Percentiles rank a stretch among this genome's conserved stretches.
Conservation (phyloP, 257 asterid genomes). For the Mitragyna speciosa region DNA sequence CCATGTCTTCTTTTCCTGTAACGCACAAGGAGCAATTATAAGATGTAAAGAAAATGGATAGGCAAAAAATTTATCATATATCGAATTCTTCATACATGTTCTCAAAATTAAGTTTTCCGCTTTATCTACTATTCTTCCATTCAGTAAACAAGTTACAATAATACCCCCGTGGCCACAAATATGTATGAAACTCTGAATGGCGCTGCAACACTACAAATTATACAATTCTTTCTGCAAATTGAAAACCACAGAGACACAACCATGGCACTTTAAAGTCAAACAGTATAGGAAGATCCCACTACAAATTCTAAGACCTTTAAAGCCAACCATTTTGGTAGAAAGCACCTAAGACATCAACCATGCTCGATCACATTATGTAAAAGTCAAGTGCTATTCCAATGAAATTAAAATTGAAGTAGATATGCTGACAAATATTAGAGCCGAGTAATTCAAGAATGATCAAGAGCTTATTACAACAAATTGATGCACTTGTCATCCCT, state of each 20-base stretch:
- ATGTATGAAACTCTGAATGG: background rate
- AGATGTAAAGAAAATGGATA: conserved; percentile 1
- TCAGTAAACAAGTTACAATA: background rate
- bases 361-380: background rate
- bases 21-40: background rate
- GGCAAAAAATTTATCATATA: background rate
- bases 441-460: background rate
- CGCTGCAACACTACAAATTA: background rate
- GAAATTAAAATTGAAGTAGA: background rate
- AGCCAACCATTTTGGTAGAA: background rate
- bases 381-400: background rate
- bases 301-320: background rate
- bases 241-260: background rate
- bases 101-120: background rate
- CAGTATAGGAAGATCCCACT: background rate
- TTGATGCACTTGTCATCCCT: background rate
- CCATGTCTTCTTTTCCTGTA: background rate
- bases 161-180: background rate
- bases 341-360: background rate
- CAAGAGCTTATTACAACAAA: background rate
- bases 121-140: background rate
- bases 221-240: background rate
- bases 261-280: background rate
- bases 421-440: background rate
- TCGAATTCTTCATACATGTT: background rate